Base-by-base conservation (phyloP, 257 asterid genomes). In the Osmanthus fragrans region DNA sequence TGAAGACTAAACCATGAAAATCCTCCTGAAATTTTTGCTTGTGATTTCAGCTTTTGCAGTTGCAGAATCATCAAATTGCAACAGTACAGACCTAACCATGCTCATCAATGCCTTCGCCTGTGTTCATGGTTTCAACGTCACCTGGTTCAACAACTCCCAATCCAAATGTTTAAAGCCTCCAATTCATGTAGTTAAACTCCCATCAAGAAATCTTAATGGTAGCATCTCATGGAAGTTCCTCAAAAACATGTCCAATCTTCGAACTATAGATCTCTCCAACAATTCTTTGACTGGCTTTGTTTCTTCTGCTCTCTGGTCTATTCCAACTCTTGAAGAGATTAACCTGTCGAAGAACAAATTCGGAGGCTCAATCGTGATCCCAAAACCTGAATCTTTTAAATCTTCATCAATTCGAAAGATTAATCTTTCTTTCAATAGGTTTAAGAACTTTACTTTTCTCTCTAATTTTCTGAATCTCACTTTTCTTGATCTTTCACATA, bases 351-450 rank as follows among this genome's bases (percentile, higher is more conserved):
- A 36, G 27, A 95, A 95, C 90, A 83, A 87, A 32, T 85, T 93
- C 29, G 99, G 99, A 33, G 97, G 97, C 25, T 56, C 89, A 0
- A 71, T 88, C 32, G 92, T 85, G 33, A 72, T 81, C 23, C 75
- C 81, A 0, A 85, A 63, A 36, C 76, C 85, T 47, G 84, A 58
- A 21, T 13, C 23, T 75, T 25, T 63, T 27, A 42, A 15, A 3
- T 18, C 79, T 7, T 88, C 92, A 0, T 72, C 78, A 30, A 77
- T 90, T 45, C 85, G 79, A 19, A 86, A 51, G 75, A 86, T 95
- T 56, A 86, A 93, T 82, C 89, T 95, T 64, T 90, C 99, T 0
- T 83, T 47, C 71, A 95, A 95, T 84, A 84, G 99, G 92, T 90
- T 95, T 58, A 88, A 82, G n/a, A 86, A 74, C 79, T 84, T 93